phyloP scores from a whole-genome alignment of 2,329 filamentous ascomycete species.

The Basipetospora chlamydospora region DNA sequence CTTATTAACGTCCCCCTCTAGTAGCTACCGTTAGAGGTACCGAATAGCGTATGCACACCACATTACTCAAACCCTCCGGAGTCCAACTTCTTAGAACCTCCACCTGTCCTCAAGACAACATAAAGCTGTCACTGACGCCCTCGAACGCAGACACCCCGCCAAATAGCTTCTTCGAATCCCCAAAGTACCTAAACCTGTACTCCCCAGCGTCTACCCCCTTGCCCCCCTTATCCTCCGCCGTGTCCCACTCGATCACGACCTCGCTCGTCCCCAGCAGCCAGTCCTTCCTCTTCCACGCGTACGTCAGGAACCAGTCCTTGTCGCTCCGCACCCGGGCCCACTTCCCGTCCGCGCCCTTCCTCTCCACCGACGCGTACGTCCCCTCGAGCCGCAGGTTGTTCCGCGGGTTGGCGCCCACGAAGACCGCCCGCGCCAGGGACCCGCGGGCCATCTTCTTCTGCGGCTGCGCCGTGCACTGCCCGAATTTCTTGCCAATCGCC shows the following conservation, averaged over 20 bases:
- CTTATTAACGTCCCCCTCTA: too few relatives aligned
- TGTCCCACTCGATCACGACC: conserved; percentile 63
- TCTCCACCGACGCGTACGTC: conserved; percentile 66
- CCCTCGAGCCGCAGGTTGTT: conserved; percentile 69
- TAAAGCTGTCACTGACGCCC: conserved; percentile 46
- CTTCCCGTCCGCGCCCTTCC: conserved; percentile 10
- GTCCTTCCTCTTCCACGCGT: conserved; percentile 62
- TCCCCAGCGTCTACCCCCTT: conserved; percentile 51
- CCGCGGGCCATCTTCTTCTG: conserved; percentile 37
- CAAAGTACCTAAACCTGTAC: conserved; percentile 73
- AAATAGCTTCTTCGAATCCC: conserved; percentile 57
- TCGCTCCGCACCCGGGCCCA: conserved; percentile 65
- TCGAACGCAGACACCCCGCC: conserved; percentile 54
- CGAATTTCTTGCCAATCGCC: conserved; percentile 52
- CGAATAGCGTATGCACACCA: too few relatives aligned
- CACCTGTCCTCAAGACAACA: conserved; percentile 3
- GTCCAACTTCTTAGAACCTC: background rate
- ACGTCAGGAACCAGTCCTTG: conserved; percentile 69
- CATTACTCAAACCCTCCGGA: background rate
- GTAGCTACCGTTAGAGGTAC: too few relatives aligned
- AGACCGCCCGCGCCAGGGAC: conserved; percentile 47
- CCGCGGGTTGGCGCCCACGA: conserved; percentile 76
- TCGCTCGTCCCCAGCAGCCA: conserved; percentile 58
- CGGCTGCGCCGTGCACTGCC: conserved; percentile 45
- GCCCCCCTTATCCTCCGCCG: conserved; percentile 26